phyloP scores from a whole-genome alignment of 1,284 basidiomycete genomes.

The Naganishia sp. region DNA sequence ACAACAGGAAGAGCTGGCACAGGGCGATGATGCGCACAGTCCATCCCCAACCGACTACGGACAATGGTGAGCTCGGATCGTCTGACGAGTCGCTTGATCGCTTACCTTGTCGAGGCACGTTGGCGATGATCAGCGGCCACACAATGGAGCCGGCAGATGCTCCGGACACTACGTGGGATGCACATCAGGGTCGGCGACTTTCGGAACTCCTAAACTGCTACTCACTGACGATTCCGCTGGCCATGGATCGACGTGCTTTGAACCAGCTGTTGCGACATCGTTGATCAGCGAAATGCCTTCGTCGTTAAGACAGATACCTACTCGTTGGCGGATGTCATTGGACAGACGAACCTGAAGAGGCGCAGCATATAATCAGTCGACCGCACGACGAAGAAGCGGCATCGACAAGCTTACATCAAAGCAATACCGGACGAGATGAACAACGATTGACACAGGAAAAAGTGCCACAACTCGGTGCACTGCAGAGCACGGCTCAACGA shows the following conservation, averaged over 20 bases:
- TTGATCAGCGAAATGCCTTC: not conserved
- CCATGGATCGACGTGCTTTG: constrained; percentile 42
- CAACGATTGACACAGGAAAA: constrained; percentile 43
- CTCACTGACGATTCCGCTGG: constrained; percentile 42
- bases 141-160: constrained; percentile 43
- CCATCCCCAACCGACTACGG: constrained; percentile 47
- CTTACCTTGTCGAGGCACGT: constrained; percentile 42
- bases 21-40: constrained; percentile 46
- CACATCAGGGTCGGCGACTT: not conserved
- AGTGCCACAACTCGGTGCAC: constrained; percentile 43
- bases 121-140: constrained; percentile 47
- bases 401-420: constrained; percentile 37
- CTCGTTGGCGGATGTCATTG: constrained; percentile 45
- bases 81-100: not conserved
- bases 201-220: constrained; percentile 5
- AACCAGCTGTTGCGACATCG: constrained; percentile 40
- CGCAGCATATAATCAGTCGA: constrained; percentile 2
- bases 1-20: constrained; percentile 37
- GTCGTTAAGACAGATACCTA: not conserved
- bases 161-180: constrained; percentile 37
- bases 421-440: constrained; percentile 45
- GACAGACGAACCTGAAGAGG: constrained; percentile 42
- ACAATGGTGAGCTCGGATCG: constrained; percentile 3
- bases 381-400: not conserved
- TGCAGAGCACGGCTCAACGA: constrained; percentile 15